Evolutionary conservation across 805 yeast species (phyloP).

Genomic region (Ogataea saltuana): DNA sequence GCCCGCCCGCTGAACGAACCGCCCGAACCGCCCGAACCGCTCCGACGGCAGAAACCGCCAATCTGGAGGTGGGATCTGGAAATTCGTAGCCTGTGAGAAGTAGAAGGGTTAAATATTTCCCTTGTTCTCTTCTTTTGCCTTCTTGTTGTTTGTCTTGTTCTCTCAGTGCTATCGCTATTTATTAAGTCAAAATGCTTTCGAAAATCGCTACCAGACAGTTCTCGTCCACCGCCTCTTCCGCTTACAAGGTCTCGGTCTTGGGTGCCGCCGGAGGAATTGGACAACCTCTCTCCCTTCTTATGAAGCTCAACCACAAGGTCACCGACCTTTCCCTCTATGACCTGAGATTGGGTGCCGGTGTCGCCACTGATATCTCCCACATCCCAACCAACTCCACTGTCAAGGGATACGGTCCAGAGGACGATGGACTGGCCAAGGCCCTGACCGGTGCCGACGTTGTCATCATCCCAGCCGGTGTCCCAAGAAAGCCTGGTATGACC

Average conservation of each 20-base stretch:
- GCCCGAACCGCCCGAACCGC: background rate
- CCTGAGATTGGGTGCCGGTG: conserved; percentile 92
- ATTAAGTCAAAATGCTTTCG: conserved; percentile 46
- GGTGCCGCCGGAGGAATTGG: conserved; percentile 98
- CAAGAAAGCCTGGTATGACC: conserved; percentile 99
- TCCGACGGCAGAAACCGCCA: background rate
- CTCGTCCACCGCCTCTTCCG: conserved; percentile 63
- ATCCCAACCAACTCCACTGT: conserved; percentile 90
- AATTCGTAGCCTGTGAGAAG: background rate
- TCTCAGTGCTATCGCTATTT: background rate
- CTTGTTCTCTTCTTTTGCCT: conserved; percentile 3
- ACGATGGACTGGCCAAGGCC: conserved; percentile 67
- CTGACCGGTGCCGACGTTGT: conserved; percentile 81
- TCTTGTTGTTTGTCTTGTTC: no score
- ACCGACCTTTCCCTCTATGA: conserved; percentile 86
- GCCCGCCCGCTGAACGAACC: background rate
- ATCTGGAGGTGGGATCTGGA: background rate
- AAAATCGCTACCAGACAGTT: conserved; percentile 53
- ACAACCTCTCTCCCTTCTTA: conserved; percentile 77
- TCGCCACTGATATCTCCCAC: conserved; percentile 94
- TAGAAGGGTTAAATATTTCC: conserved; percentile 1
- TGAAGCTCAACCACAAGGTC: conserved; percentile 87
- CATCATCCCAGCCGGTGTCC: conserved; percentile 96
- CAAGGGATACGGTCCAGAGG: conserved; percentile 83
- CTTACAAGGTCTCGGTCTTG: conserved; percentile 77